Percentiles rank a stretch among this genome's conserved stretches.
Conservation (phyloP, 23 red algal species). For the Gracilaria domingensis region DNA sequence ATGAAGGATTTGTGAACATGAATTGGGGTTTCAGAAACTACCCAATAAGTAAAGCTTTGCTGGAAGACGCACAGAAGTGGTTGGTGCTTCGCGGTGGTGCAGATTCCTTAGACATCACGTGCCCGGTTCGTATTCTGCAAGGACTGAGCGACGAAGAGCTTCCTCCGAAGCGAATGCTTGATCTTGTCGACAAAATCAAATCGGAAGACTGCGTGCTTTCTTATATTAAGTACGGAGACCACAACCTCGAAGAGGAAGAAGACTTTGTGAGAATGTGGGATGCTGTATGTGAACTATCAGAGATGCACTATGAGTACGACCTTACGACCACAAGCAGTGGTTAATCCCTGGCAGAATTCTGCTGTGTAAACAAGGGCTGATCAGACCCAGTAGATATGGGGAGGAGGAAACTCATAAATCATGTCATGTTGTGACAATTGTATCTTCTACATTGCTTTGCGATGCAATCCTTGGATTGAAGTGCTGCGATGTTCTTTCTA, state of each 20-base stretch:
- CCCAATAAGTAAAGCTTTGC: constrained; percentile 84
- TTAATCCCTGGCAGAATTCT: constrained; percentile 2
- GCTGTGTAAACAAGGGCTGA: background rate
- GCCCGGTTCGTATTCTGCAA: constrained; percentile 90
- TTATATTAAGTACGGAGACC: constrained; percentile 89
- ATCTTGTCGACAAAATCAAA: constrained; percentile 75
- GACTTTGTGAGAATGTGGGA: constrained; percentile 89
- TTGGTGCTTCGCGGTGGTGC: constrained; percentile 79
- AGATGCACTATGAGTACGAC: constrained; percentile 90
- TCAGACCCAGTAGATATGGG: too few species aligned
- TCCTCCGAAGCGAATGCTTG: constrained; percentile 74
- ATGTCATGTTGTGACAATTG: background rate
- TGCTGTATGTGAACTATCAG: constrained; percentile 80
- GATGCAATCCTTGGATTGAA: too few species aligned
- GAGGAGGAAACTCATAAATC: background rate
- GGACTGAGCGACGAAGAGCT: constrained; percentile 97
- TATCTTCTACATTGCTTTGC: too few species aligned
- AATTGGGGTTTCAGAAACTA: constrained; percentile 86
- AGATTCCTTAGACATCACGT: constrained; percentile 63
- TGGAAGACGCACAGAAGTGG: constrained; percentile 86
- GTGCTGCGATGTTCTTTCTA: too few species aligned
- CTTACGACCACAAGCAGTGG: constrained; percentile 82
- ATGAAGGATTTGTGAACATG: constrained; percentile 75
- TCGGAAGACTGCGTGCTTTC: constrained; percentile 77
- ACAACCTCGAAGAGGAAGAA: constrained; percentile 90